Base-by-base conservation (phyloP, 2,329 filamentous ascomycete species). In the Massarina eburnea region DNA sequence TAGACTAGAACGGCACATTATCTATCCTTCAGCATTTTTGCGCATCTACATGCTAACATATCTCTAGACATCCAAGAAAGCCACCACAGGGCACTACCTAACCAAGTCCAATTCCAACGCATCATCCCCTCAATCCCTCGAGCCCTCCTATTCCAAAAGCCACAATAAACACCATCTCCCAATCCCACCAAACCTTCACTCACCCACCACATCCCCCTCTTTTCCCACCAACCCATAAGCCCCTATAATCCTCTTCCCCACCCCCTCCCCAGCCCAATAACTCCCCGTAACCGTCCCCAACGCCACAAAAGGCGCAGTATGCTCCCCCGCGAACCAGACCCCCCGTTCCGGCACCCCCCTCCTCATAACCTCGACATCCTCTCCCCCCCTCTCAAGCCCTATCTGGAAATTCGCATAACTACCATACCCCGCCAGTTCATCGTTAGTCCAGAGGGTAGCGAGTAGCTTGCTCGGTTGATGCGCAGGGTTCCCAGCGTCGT, bases 251-350 rank as follows among this genome's bases (percentile, higher is more conserved):
- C 84, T 80, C 66, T 76, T 79, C 1, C 80, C 91, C 26, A 91
- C 88, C 17, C 79, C 80, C 73, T 95, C 89, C 1, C 91, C 91
- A 66, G 88, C 90, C 89, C 89, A 95, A 68, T 90, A 96, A 9
- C 92, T 92, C 1, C 92, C 92, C 1, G 90, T 95, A 10, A 86
- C 88, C 4, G 91, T 96, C 0, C 91, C 92, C 50, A 96, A 70
- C 9, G 88, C 91, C 21, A 95, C 84, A 73, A 96, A 95, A 4
- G 91, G 91, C 43, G 89, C 86, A 18, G 90, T 95, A 71, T 96
- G 91, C 71, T 96, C 91, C 0, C 91, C 91, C 0, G 91, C 91
- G 54, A 96, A 77, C 91, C 91, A 96, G 8, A 96, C 64, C 0
- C 88, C 84, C 18, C 82, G 74, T 10, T 82, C 82, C 1, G 84